Evolutionary conservation across 2,329 filamentous ascomycete genomes (phyloP), one percentile per base, ranked within the genome.

Genomic region (Talaromyces sp.): DNA sequence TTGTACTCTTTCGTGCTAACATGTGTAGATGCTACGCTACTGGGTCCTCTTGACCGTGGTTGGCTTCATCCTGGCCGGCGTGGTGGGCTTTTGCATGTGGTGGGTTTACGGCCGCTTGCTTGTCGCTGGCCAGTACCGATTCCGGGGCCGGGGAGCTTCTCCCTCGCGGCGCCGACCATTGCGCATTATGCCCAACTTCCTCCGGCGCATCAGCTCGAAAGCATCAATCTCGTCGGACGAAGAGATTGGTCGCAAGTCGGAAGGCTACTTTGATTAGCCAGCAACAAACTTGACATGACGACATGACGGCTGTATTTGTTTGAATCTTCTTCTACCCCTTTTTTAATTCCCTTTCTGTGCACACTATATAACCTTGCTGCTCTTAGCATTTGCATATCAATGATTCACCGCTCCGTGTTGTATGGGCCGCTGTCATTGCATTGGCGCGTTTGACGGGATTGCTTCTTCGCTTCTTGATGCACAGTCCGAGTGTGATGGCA

Each of bases 31-130:
- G 79, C 82, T 80, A 27, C 78, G 79, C 63, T 80, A 85, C 67
- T 85, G 83, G 83, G 67, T 84, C 63, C 74, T 85, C 60, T 75
- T 85, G 17, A 85, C 83, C 3, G 71, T 81, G 25, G 67, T 78
- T 27, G 82, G 82, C 25, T 84, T 84, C 68, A 62, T 79, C 42
- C 64, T 83, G 13, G 82, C 80, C 28, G 77, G 76, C 49, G 68
- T 78, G 27, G 73, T 83, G 22, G 78, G 82, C 17, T 73, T 81
- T 61, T 68, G 74, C 44, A 70, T 80, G 59, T 85, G 81, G 79
- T 82, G 77, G 76, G 71, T 76, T 27, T 85, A 84, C 64, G 78
- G 77, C 30, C 79, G 81, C 4, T 65, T 81, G 25, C 67, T 79
- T 54, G 69, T 80, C 63, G 65, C 77, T 33, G 73, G 76, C 39